Evolutionary conservation across 2,329 filamentous ascomycete species (phyloP), one percentile per base, ranked within the genome.

Genomic region (Tympanopsis confertula): DNA sequence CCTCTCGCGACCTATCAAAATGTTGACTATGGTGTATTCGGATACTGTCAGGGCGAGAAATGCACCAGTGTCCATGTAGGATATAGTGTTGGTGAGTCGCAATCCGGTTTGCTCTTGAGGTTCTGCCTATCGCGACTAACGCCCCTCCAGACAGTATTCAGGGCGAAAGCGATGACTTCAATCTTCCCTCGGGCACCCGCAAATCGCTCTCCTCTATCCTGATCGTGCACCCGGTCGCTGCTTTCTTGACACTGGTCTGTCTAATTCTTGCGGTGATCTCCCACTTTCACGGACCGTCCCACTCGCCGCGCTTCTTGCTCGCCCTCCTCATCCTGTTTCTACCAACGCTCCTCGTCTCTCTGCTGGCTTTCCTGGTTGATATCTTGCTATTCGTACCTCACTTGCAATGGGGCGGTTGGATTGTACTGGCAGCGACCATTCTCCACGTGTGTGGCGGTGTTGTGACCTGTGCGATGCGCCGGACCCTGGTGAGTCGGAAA

Each of bases 351-450:
- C 64, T 96, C 20, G 72, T 91, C 45, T 81, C 85, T 35, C 69
- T 95, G 2, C 69, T 94, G 40, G 84, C 88, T 18, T 96, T 96
- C 61, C 66, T 98, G 19, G 80, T 96, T 50, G 91, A 98, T 58
- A 85, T 96, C 19, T 67, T 98, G 22, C 69, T 98, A 17, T 98
- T 98, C 54, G 84, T 95, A 13, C 91, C 91, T 35, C 88, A 96
- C 58, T 65, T 95, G 63, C 76, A 80, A 53, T 96, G 88, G 86
- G 91, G 88, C 45, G 87, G 88, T 42, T 98, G 89, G 69, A 76
- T 96, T 47, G 88, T 95, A 13, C 69, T 96, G 36, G 89, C 78
- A 7, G 86, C 89, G 19, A 93, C 88, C 18, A 82, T 95, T 42
- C 64, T 95, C 39, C 83, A 94, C 36, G 78, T 84, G 37, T 67